Base-by-base conservation (phyloP, 257 asterid genomes). In the Lantana camara region DNA sequence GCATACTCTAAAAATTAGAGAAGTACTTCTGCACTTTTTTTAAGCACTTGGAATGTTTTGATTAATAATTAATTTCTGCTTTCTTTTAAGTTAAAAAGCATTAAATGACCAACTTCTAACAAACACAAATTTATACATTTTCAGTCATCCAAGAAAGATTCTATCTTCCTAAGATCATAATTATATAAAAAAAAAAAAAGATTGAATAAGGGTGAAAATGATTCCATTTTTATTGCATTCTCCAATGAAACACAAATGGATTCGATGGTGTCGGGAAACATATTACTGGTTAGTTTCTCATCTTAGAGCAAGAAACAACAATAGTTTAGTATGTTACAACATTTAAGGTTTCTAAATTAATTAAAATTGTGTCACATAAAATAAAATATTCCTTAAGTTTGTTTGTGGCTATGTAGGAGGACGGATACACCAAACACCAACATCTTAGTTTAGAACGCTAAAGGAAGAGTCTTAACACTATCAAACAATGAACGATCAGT, bases 381-480 rank as follows among this genome's bases (percentile, higher is more conserved):
- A n/a, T 44, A 7, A 4, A 38, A 60, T 41, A 29, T 49, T 57
- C 42, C 35, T 29, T 46, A 29, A 29, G 13, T 47, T 55, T 66
- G 59, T 38, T 50, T 14, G 22, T 60, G 41, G 5, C 5, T 15
- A 64, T 40, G 27, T 23, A 5, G 27, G 14, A 14, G 9, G 79
- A 54, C 76, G 80, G 66, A 41, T 14, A 58, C 67, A 70, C 23
- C 73, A 45, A 76, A 73, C 46, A 27, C 49, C 27, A 70, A 46
- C n/a, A 49, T 66, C 80, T 20, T 73, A 44, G 75, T 57, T 53
- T 55, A 22, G 63, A 71, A 67, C 72, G 77, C 35, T 60, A 35
- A 30, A 64, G 64, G 37, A 53, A 44, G 35, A 42, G 20, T 35
- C 47, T 24, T 10, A 19, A 20, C 35, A 17, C 22, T 50, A 22